Evolutionary conservation across 2,329 filamentous ascomycete genomes (phyloP).

Genomic region (Trichoderma sp.): DNA sequence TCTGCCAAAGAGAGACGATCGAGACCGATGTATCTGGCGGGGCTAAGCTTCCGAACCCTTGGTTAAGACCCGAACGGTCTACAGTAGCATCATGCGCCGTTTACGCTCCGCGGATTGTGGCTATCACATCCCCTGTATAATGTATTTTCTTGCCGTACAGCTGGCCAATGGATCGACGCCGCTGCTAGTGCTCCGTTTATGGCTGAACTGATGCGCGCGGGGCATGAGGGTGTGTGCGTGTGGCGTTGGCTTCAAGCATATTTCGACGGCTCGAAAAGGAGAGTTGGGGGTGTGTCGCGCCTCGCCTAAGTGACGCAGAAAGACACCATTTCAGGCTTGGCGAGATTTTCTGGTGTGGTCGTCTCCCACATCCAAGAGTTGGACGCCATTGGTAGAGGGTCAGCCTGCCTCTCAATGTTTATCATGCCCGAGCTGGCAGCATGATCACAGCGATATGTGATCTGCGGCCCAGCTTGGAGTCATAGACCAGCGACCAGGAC

Average conservation of each 20-base stretch:
- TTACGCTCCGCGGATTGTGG: conserved; percentile 2
- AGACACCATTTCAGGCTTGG: conserved; percentile 22
- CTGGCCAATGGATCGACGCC: conserved; percentile 3
- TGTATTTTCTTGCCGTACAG: background rate
- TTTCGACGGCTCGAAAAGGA: background rate
- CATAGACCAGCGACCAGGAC: background rate
- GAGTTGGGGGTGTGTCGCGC: background rate
- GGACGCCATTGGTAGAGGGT: background rate
- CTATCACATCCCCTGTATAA: background rate
- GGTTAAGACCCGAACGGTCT: conserved; percentile 12
- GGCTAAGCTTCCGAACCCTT: conserved; percentile 14
- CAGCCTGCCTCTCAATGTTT: conserved; percentile 3
- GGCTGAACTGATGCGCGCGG: background rate
- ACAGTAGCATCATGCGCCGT: conserved; percentile 14
- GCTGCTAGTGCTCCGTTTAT: background rate
- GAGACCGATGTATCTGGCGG: conserved; percentile 6
- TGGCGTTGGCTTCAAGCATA: conserved; percentile 4
- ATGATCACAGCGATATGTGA: background rate
- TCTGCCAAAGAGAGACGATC: conserved; percentile 1
- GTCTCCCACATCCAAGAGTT: conserved; percentile 4
- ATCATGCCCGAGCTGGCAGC: conserved; percentile 13
- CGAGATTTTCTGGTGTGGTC: background rate
- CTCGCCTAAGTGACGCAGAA: conserved; percentile 17
- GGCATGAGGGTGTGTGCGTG: background rate
- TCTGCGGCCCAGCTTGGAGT: background rate